Evolutionary conservation across 805 yeast genomes (phyloP).

Genomic region (Naumovozyma baii): DNA sequence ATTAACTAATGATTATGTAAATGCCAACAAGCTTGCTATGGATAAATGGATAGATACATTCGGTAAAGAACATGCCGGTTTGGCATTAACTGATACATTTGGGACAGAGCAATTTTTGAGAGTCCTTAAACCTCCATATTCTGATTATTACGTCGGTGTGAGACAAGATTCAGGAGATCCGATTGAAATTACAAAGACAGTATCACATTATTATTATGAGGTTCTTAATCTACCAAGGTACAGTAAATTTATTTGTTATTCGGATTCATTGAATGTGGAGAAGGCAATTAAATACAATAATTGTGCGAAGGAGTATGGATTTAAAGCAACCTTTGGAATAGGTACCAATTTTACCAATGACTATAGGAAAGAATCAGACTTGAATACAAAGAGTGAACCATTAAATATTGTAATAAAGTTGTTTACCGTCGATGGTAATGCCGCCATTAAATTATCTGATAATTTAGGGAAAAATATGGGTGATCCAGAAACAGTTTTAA

Average conservation of each 20-base stretch:
- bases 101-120: slow-evolving; percentile 77
- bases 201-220: slow-evolving; percentile 54
- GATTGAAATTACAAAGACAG: slow-evolving; percentile 52
- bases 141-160: slow-evolving; percentile 73
- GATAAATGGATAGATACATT: slow-evolving; percentile 76
- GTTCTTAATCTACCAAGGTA: slow-evolving; percentile 45
- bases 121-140: slow-evolving; percentile 54
- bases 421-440: slow-evolving; percentile 55
- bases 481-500: slow-evolving; percentile 52
- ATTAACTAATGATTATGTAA: slow-evolving; percentile 57
- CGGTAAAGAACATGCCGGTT: slow-evolving; percentile 68
- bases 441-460: slow-evolving; percentile 82
- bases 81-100: slow-evolving; percentile 90
- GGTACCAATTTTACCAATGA: slow-evolving; percentile 94
- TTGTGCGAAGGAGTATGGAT: slow-evolving; percentile 59
- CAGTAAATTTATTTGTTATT: slow-evolving; percentile 65
- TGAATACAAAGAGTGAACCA: slow-evolving; percentile 52
- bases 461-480: slow-evolving; percentile 88
- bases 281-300: slow-evolving; percentile 58
- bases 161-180: slow-evolving; percentile 97
- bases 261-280: slow-evolving; percentile 75
- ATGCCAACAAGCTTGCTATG: slow-evolving; percentile 69
- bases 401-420: slow-evolving; percentile 86
- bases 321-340: slow-evolving; percentile 71
- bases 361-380: slow-evolving; percentile 34